These are phyloP conservation scores for Citrus maxima DNA, from an alignment of 345 rosid species.

Conservation along the genomic window DNA sequence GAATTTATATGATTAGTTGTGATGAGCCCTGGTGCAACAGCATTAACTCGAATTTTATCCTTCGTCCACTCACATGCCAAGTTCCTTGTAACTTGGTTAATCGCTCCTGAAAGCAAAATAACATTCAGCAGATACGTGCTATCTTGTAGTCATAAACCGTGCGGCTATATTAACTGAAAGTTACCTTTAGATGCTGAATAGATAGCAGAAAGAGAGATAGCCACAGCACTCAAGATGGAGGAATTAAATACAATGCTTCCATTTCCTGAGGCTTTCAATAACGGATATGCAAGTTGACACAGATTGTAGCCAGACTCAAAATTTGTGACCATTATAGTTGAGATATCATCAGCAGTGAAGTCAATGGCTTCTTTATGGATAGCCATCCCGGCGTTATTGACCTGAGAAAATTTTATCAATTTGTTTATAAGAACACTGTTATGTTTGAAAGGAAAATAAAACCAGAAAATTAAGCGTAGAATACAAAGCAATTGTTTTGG, in stretches of 20 bases:
- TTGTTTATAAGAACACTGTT: neutral
- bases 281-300: conserved; percentile 44
- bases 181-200: conserved; percentile 48
- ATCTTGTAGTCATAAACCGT: neutral
- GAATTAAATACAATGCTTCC: conserved; percentile 45
- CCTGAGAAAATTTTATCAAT: conserved; percentile 17
- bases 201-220: conserved; percentile 24
- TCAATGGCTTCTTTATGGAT: conserved; percentile 31
- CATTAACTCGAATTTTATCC: neutral
- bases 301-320: conserved; percentile 46
- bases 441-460: neutral
- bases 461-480: neutral
- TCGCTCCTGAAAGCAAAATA: conserved; percentile 19
- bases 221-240: conserved; percentile 35
- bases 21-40: neutral
- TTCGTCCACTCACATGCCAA: neutral
- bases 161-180: neutral
- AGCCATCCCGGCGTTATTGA: conserved; percentile 44
- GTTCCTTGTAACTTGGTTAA: neutral
- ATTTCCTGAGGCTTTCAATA: conserved; percentile 45
- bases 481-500: too few species aligned
- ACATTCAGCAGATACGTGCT: neutral
- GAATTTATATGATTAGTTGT: neutral
- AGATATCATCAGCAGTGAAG: conserved; percentile 29
- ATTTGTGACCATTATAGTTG: conserved; percentile 31